Evolutionary conservation across 2,329 filamentous ascomycete genomes (phyloP).

Genomic region (Penicillium corylophilum): DNA sequence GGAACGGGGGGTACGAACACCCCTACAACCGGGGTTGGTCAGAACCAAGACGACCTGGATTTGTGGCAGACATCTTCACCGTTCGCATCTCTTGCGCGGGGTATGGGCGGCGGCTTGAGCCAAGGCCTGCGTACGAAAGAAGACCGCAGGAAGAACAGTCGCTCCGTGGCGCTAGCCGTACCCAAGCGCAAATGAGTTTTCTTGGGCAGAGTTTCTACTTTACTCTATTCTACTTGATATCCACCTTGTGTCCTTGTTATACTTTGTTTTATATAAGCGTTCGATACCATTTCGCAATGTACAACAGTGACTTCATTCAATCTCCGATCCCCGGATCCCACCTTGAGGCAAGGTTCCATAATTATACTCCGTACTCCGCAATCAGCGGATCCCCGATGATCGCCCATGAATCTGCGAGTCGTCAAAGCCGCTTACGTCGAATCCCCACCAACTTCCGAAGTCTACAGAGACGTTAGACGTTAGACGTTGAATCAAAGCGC

Average conservation of each 20-base stretch:
- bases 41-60: constrained; percentile 36
- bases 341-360: background rate
- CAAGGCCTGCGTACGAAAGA: constrained; percentile 38
- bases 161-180: constrained; percentile 13
- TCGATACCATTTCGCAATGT: background rate
- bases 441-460: constrained; percentile 1
- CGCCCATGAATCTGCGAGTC: background rate
- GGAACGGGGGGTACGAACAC: constrained; percentile 15
- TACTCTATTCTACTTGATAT: constrained; percentile 10
- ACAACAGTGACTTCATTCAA: background rate
- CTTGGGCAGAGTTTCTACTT: background rate
- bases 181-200: constrained; percentile 7
- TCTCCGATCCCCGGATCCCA: background rate
- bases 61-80: constrained; percentile 36
- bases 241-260: constrained; percentile 5
- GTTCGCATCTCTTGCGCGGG: constrained; percentile 42
- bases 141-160: constrained; percentile 29
- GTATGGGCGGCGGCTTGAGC: constrained; percentile 44
- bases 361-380: background rate
- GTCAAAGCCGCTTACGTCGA: background rate
- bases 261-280: background rate
- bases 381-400: background rate
- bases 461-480: background rate
- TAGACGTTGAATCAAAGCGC: background rate
- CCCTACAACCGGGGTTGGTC: constrained; percentile 20